phyloP scores from a whole-genome alignment of 2,329 filamentous ascomycete genomes.

The Microdochium paspali region DNA sequence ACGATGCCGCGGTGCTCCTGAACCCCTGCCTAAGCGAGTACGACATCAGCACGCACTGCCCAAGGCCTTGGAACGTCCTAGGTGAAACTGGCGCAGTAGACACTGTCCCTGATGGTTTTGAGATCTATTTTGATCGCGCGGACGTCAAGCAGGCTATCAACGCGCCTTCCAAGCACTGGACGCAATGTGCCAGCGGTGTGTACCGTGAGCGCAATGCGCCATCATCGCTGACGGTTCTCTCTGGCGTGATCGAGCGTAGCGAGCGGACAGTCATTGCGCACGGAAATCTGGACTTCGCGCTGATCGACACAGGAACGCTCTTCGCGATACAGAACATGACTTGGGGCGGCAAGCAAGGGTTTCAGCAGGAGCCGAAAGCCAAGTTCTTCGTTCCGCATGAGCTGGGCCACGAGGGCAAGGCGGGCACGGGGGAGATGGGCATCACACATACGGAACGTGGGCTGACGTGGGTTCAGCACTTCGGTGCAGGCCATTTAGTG shows the following conservation, averaged over 20 bases:
- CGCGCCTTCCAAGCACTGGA: conserved; percentile 32
- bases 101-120: conserved; percentile 54
- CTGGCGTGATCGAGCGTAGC: conserved; percentile 63
- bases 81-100: conserved; percentile 48
- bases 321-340: conserved; percentile 75
- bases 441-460: conserved; percentile 65
- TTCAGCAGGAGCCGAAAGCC: conserved; percentile 48
- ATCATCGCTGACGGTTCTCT: conserved; percentile 49
- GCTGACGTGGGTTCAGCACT: conserved; percentile 59
- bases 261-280: conserved; percentile 67
- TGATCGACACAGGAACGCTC: conserved; percentile 60
- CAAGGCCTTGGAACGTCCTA: conserved; percentile 51
- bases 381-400: conserved; percentile 64
- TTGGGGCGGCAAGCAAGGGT: conserved; percentile 63
- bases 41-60: conserved; percentile 57
- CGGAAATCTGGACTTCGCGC: conserved; percentile 59
- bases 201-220: conserved; percentile 40
- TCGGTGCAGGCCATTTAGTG: conserved; percentile 57
- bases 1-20: conserved; percentile 30
- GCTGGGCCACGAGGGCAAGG: conserved; percentile 28
- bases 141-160: conserved; percentile 64
- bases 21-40: conserved; percentile 69
- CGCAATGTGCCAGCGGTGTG: conserved; percentile 17
- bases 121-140: conserved; percentile 60
- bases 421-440: conserved; percentile 59